Base-by-base conservation (phyloP, 495 filamentous ascomycete species). In the Xylaria bambusicola region DNA sequence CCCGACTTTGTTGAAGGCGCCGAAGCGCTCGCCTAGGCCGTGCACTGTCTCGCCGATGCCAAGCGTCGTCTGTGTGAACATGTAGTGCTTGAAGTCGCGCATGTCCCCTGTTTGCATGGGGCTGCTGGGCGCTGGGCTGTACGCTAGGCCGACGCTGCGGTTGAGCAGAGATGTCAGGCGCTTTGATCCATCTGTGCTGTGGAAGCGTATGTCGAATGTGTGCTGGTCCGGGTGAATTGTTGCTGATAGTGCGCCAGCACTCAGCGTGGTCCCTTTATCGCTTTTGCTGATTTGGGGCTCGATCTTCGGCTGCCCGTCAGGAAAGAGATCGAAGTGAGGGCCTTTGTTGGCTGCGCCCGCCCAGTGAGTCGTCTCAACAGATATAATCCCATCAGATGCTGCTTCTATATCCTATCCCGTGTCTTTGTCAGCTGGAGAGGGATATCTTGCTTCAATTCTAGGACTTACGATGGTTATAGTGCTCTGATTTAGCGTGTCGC, bases 11-110 rank as follows among this genome's bases (percentile, higher is more conserved):
- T 85, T 84, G 55, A 88, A 86, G 1, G 84, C 80, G 0, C 87
- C 87, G 59, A 91, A 91, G 15, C 87, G 77, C 66, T 90, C 86
- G 2, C 87, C 88, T 0, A 90, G 80, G 0, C 88, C 86, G 68
- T 87, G 86, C 9, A 91, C 74, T 2, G 83, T 81, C 70, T 90
- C 88, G 18, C 86, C 83, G 4, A 90, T 85, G 1, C 79, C 75
- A 0, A 90, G 75, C 29, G 85, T 84, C 2, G 85, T 81, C 51
- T 80, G 84, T 2, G 82, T 82, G 58, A 88, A 84, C 62, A 87
- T 84, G 66, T 86, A 82, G 31, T 86, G 78, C 67, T 75, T 80
- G 71, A 70, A 77, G 64, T 75, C 77, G 60, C 68, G 75, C 78
- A 81, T 86, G 71, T 77, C 84, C 57, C 41, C 81, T 55, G 71